Evolutionary conservation across 805 yeast genomes (phyloP), one percentile per base, ranked within the genome.

Genomic region (Hemisphaericaspora nanyangensis): DNA sequence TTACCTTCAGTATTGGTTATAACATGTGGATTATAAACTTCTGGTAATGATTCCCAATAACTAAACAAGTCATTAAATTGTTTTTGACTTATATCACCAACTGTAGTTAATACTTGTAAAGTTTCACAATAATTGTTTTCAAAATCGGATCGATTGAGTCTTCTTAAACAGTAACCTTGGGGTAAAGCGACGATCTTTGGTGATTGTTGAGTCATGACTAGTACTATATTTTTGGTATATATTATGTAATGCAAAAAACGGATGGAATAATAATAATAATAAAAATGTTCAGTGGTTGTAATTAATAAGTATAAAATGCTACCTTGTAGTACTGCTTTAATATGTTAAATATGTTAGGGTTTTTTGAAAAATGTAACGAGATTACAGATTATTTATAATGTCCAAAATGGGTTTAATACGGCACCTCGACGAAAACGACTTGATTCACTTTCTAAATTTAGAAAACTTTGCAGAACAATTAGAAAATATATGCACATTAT

Each of bases 91-190:
- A 93, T 72, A 5, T 76, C 72, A 0, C 98, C 99, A 4, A 93
- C 96, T 0, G 85, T 77, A 8, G 98, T 93, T 46, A 91, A 70
- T 3, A 76, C 85, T 10, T 68, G 59, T 33, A 93, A 65, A 0
- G 86, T 79, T 22, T 74, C 74, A 18, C 83, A 63, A 7, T 81
- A 82, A 10, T 83, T 80, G n/a, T 76, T 74, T 26, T 64, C 58
- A 56, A 72, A 80, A 60, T 90, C 97, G 0, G 65, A 49, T 6
- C 57, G 47, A 39, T 66, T 59, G 17, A 85, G 58, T 19, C 79
- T 69, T 50, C 96, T 75, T 38, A 89, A 65, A 1, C 63, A 57
- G 64, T 85, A 89, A 1, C 85, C 89, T n/a, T 60, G 65, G n/a
- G 90, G 89, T 20, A 78, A 56, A 11, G 50, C 30, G 54, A 56